Evolutionary conservation across 768 basidiomycete species (phyloP).

Genomic region (Suillus alpinus): DNA sequence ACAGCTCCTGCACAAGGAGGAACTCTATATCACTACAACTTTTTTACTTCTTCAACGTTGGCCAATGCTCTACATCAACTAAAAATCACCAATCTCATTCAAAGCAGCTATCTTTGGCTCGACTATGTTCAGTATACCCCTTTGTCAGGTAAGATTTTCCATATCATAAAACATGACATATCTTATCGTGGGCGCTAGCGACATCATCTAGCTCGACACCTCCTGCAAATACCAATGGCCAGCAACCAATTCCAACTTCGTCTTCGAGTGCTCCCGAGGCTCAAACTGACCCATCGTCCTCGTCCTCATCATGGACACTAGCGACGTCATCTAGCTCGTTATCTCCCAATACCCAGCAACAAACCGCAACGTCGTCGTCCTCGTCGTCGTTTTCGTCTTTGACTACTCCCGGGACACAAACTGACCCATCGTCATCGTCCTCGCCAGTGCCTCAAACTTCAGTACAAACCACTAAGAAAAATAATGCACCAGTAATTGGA

Average conservation of each 20-base stretch:
- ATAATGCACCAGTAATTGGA: neutral
- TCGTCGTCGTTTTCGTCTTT: too few species aligned
- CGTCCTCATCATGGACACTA: too few species aligned
- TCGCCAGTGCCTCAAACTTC: neutral
- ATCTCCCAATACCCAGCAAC: neutral
- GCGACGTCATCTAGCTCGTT: neutral
- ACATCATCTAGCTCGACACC: too few species aligned
- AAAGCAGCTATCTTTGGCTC: constrained; percentile 1
- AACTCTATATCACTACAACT: neutral
- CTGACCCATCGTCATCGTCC: neutral
- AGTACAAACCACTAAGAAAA: neutral
- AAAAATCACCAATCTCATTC: neutral
- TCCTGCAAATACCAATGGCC: too few species aligned
- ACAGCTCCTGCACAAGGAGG: neutral
- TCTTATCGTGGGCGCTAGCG: neutral
- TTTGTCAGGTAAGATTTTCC: neutral
- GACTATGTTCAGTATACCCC: constrained; percentile 8
- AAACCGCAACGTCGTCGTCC: neutral
- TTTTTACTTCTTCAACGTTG: neutral
- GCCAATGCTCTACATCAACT: neutral
- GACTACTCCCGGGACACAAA: neutral
- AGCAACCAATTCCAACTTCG: neutral
- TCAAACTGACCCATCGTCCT: neutral
- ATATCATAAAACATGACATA: neutral
- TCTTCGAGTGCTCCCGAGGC: neutral